Base-by-base conservation (phyloP, 352 stramenopile species). In the Poterioochromonas sp. region DNA sequence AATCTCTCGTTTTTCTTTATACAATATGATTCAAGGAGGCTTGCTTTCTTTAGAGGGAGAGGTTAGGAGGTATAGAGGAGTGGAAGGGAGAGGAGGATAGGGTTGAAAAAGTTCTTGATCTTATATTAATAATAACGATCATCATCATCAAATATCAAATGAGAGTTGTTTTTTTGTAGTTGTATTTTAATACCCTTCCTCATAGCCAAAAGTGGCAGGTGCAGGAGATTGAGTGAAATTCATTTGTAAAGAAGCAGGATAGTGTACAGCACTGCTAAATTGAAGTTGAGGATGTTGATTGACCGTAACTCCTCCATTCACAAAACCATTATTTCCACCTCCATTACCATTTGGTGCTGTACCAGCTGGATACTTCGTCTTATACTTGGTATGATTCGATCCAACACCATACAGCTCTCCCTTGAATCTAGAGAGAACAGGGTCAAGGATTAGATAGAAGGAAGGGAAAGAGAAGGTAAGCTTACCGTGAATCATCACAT, bases 371-470 rank as follows among this genome's bases (percentile, higher is more conserved):
- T 71, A 71, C 32, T 71, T 71, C 8, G 5, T 35, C 40, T 74
- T 74, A n/a, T 58, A 54, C 41, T 74, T 74, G 3, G 71, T 69
- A 49, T 82, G 49, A 58, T 84, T 84, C 12, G 60, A 78, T 12
- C 81, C 82, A 62, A 82, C 81, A 65, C 82, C 82, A 73, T 84
- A 85, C 22, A 85, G 79, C 70, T 85, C 81, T 29, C 77, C 73
- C 37, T 80, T 80, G 69, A 83, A 84, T 26, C 81, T 85, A n/a
- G 69, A 73, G 35, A 41, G 37, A 76, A 80, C 73, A 85, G 82
- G 0, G 80, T 26, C 15, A 58, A 77, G 8, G 26, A 12, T n/a
- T 35, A 5, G 8, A 12, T 68, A 37, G 8, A 63, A 77, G 70
- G 11, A 43, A 77, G 20, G 43, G 8, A 68, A 12, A 39, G 32